A percentile compares a stretch with the other conserved stretches of the same genome.
These are phyloP conservation scores for Pythium angustatum DNA, from an alignment of 352 stramenopile genomes.

Conservation along the genomic window DNA sequence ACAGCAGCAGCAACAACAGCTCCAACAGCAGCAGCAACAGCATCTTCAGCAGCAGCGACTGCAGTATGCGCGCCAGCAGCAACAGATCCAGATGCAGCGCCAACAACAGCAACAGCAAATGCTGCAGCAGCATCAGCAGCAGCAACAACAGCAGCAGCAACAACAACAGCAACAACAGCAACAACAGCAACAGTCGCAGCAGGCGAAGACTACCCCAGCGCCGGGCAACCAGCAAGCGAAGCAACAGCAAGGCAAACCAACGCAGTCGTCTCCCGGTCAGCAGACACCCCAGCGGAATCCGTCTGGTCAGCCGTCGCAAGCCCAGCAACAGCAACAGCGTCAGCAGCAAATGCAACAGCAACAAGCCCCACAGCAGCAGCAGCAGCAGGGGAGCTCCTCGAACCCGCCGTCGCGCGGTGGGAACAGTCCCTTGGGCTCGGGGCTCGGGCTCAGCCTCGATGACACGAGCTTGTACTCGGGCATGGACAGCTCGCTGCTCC, in stretches of 20 bases:
- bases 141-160: conserved; percentile 17
- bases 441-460: conserved; percentile 52
- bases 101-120: conserved; percentile 14
- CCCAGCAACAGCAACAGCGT: conserved; percentile 9
- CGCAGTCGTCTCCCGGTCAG: conserved; percentile 17
- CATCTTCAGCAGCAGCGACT: conserved; percentile 53
- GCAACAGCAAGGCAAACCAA: conserved; percentile 9
- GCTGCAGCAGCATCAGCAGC: conserved; percentile 17
- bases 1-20: conserved; percentile 8
- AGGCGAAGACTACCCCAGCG: neutral
- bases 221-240: conserved; percentile 11
- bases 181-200: conserved; percentile 9
- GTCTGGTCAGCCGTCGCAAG: neutral
- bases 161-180: conserved; percentile 16
- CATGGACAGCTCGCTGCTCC: conserved; percentile 57
- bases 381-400: conserved; percentile 1
- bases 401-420: conserved; percentile 30
- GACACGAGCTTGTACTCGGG: conserved; percentile 52
- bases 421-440: conserved; percentile 51
- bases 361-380: conserved; percentile 13
- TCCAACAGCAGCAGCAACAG: neutral
- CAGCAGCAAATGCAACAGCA: conserved; percentile 16
- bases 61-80: conserved; percentile 47
- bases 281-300: conserved; percentile 12
- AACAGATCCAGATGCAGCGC: conserved; percentile 34